Percentiles rank a stretch among this genome's conserved stretches.
Conservation (phyloP, 129 eudicot species). For the Centrapalus pauciflorus region DNA sequence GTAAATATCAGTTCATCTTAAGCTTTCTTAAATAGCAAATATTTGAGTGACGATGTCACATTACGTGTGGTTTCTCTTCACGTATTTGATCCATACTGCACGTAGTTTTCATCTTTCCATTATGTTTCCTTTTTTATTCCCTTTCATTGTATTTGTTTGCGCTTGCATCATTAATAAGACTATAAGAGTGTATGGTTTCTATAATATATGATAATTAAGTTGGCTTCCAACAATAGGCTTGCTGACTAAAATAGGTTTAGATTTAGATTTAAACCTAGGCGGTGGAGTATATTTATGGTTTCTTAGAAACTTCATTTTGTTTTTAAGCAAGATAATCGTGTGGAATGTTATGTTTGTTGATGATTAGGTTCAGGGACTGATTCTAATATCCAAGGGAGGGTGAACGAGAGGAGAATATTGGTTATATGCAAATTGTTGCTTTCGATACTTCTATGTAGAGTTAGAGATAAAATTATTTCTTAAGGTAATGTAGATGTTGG, state of each 20-base stretch:
- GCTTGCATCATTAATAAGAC: not conserved
- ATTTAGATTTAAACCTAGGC: not conserved
- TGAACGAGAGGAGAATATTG: not conserved
- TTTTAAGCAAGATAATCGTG: not conserved
- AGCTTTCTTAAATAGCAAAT: not conserved
- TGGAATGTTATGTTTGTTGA: not conserved
- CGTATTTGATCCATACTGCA: not conserved
- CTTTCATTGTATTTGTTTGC: not conserved
- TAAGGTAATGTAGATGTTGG: too few relatives aligned
- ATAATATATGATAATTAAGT: not conserved
- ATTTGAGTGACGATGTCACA: not conserved
- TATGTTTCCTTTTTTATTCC: not conserved
- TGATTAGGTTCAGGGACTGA: not conserved
- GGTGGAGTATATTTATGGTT: not conserved
- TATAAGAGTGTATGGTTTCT: not conserved
- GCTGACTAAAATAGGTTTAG: not conserved
- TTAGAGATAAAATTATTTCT: not conserved
- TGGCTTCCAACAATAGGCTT: not conserved
- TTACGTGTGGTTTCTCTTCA: not conserved
- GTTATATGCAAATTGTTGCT: not conserved
- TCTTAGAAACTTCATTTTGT: not conserved
- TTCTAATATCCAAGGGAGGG: not conserved
- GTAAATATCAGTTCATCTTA: not conserved
- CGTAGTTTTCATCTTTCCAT: not conserved
- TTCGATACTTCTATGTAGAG: not conserved